Evolutionary conservation across 495 filamentous ascomycete species (phyloP), one percentile per base, ranked within the genome.

Genomic region (Aspergillus nanangensis): DNA sequence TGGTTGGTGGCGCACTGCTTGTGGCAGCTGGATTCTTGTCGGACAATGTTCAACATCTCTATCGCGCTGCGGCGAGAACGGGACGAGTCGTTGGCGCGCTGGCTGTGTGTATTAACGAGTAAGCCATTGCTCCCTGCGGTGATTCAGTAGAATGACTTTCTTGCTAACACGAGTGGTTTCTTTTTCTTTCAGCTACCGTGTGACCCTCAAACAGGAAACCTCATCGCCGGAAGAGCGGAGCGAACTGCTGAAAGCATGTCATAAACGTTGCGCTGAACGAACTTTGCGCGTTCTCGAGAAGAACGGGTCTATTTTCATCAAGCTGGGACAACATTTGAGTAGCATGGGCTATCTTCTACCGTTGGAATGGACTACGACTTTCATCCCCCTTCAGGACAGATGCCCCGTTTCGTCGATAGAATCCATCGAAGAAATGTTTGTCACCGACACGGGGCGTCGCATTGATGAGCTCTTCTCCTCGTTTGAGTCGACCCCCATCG

Each of bases 301-400:
- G 69, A 97, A 94, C 68, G 93, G 93, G 29, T 95, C 91, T 5
- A 90, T 99, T 55, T 99, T 97, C 55, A 97, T 99, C 58, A 99
- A 99, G 64, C 68, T 99, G 20, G 93, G 93, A 18, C 93, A 99
- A 53, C 93, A 99, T 70, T 66, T 99, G 64, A 93, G 87, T 59
- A 93, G 90, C 50, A 90, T 99, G 88, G 90, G 90, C 56, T 99
- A 99, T 61, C 75, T 99, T 9, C 80, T 99, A 5, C 93, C 94
- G 2, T 60, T 75, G 15, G 93, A 99, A 70, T 99, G 94, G 94
- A 96, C 90, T 27, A 83, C 83, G 20, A 96, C 92, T 2, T 97
- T 99, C 62, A 84, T 97, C 55, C 93, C 94, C 3, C 77, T 99
- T 4, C 93, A 99, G 66, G 94, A 99, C 69, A 82, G 84, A 61